Base-by-base conservation (phyloP, 176 grass and related monocot genomes). In the Cenchrus fungigraminus region DNA sequence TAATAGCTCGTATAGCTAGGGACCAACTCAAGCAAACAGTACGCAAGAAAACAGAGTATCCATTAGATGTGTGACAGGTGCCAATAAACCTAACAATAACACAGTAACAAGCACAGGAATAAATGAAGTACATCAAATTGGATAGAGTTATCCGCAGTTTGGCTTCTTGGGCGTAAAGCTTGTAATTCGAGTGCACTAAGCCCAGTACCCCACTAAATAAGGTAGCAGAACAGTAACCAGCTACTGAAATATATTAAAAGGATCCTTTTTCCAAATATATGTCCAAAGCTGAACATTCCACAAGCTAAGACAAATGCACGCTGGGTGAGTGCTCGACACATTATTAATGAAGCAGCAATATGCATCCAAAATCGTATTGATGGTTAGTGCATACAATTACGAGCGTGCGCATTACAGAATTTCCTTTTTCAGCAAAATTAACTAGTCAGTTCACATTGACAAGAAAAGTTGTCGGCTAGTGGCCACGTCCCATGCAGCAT, bases 1-100 rank as follows among this genome's bases (percentile, higher is more conserved):
- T 71, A 71, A 71, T 72, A 61, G n/a, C 68, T 82, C 12, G 32
- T 58, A 58, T 53, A 81, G 8, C 42, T 72, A 82, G 13, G 22
- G 54, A 60, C 14, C 40, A 6, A 60, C 37, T 82, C 54, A 47
- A 71, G 68, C 42, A 58, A 71, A 46, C 71, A n/a, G 20, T 9
- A 59, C 22, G 10, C 34, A 71, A 57, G 51, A 25, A 70, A 57
- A 69, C 6, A 11, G 49, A 46, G 52, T 10, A 71, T 44, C 56
- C 37, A 58, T 55, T 82, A 82, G 37, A 71, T 29, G 34, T 57
- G 52, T 82, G 55, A 43, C 25, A 28, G n/a, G 44, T 45, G 53
- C 53, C 40, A 82, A 82, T 17, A 46, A 40, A 57, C 1, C 25
- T 74, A 29, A 12, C 6, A 14, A 63, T 50, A 22, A 20, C 42